These are phyloP conservation scores for Pugionium dolabratum DNA, from an alignment of 345 rosid genomes.

Conservation along the genomic window DNA sequence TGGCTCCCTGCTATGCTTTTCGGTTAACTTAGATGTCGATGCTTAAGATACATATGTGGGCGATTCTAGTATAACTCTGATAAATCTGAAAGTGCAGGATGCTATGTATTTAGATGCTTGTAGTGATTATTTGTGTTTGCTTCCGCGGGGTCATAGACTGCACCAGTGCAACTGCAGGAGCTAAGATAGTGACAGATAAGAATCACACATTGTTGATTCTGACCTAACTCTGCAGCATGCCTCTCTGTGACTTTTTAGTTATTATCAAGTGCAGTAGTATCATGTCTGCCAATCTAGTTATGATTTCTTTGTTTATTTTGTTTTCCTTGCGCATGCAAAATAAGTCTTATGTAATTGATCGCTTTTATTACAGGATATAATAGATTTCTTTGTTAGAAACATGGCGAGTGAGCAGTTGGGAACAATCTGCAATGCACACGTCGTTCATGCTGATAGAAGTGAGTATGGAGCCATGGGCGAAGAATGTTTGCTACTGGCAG, in stretches of 20 bases:
- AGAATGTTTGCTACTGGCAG: conserved; percentile 65
- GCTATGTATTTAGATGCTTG: conserved; percentile 12
- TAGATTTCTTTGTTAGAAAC: conserved; percentile 69
- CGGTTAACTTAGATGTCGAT: conserved; percentile 5
- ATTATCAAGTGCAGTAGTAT: conserved; percentile 1
- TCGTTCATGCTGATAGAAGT: conserved; percentile 82
- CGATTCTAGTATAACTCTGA: conserved; percentile 9
- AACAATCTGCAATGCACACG: conserved; percentile 77
- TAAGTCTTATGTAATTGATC: conserved; percentile 14
- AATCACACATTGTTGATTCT: conserved; percentile 2
- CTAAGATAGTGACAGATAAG: neutral
- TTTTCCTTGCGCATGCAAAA: conserved; percentile 12
- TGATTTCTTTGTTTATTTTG: neutral
- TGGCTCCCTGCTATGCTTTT: neutral
- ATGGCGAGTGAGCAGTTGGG: conserved; percentile 75
- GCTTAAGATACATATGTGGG: conserved; percentile 9
- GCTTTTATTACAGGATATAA: conserved; percentile 60
- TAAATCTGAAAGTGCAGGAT: conserved; percentile 10
- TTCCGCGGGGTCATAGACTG: conserved; percentile 15
- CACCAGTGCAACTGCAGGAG: neutral
- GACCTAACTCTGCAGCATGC: conserved; percentile 4
- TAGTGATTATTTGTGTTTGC: conserved; percentile 11
- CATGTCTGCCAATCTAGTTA: conserved; percentile 7
- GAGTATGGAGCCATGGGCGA: conserved; percentile 69
- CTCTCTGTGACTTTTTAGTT: conserved; percentile 24